Evolutionary conservation across 805 yeast species (phyloP).

Genomic region (Suhomyces sp.): DNA sequence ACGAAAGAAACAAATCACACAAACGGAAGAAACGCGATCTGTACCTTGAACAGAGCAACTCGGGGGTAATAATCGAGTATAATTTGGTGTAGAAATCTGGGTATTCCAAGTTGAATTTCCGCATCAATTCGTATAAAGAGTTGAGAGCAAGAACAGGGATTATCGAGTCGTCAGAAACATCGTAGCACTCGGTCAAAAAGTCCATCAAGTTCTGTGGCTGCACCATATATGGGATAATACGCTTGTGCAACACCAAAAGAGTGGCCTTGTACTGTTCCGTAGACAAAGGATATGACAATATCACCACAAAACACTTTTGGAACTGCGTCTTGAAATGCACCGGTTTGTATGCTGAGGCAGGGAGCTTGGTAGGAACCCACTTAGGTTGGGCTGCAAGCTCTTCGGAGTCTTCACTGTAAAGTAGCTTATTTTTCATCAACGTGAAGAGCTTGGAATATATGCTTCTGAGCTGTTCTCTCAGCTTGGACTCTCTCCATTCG

Average conservation of each 20-base stretch:
- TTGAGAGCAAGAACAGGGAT: conserved; percentile 78
- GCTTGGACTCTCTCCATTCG: conserved; percentile 18
- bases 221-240: conserved; percentile 76
- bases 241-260: conserved; percentile 70
- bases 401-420: conserved; percentile 24
- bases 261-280: conserved; percentile 64
- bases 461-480: conserved; percentile 11
- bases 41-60: conserved; percentile 71
- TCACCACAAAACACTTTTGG: conserved; percentile 64
- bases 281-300: conserved; percentile 50
- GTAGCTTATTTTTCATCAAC: conserved; percentile 28
- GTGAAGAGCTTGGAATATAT: conserved; percentile 42
- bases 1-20: conserved; percentile 78
- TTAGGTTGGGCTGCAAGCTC: conserved; percentile 14
- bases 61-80: conserved; percentile 74
- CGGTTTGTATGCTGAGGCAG: conserved; percentile 35
- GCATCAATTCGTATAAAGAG: conserved; percentile 84
- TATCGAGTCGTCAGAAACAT: conserved; percentile 42
- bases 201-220: conserved; percentile 88
- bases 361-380: conserved; percentile 33
- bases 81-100: conserved; percentile 85
- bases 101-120: conserved; percentile 77
- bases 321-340: conserved; percentile 57
- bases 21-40: conserved; percentile 86
- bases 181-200: conserved; percentile 83